These are phyloP conservation scores for Trichocladium uniseriatum DNA, from an alignment of 495 filamentous ascomycete genomes.

Conservation along the genomic window DNA sequence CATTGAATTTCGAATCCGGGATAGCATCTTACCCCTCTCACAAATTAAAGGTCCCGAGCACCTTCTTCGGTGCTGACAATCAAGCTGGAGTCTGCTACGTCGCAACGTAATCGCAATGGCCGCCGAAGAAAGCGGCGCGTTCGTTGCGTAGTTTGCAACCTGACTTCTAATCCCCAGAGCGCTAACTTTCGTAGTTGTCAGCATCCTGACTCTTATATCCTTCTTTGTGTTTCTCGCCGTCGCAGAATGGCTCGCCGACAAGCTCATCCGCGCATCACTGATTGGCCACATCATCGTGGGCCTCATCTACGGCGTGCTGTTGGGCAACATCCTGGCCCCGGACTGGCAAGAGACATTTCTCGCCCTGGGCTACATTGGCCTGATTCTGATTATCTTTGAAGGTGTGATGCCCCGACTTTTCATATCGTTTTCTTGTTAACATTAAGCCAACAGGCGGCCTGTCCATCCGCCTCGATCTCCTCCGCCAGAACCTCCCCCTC, in stretches of 20 bases:
- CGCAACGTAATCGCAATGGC: too few species aligned
- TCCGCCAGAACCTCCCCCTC: conserved; percentile 52
- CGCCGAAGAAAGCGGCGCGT: too few species aligned
- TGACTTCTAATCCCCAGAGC: too few species aligned
- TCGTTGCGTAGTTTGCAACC: too few species aligned
- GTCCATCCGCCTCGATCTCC: conserved; percentile 48
- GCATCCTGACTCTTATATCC: conserved; percentile 51
- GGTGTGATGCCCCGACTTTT: conserved; percentile 27
- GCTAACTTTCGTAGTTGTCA: conserved; percentile 22
- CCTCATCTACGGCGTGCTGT: conserved; percentile 57
- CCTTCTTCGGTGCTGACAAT: too few species aligned
- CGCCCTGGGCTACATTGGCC: conserved; percentile 65
- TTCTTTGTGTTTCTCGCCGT: conserved; percentile 60
- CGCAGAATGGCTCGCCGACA: conserved; percentile 49
- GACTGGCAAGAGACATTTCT: conserved; percentile 54
- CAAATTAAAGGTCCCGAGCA: too few species aligned
- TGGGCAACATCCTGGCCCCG: conserved; percentile 31
- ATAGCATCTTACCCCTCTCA: too few species aligned
- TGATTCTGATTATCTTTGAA: conserved; percentile 68
- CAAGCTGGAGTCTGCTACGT: too few species aligned
- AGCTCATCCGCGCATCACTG: conserved; percentile 58
- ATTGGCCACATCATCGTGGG: conserved; percentile 69
- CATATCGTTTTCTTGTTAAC: neutral
- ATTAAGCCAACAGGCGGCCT: conserved; percentile 47
- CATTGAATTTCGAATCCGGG: too few species aligned